Evolutionary conservation across 2,329 filamentous ascomycete genomes (phyloP), one percentile per base, ranked within the genome.

Genomic region (Fusarium sp.): DNA sequence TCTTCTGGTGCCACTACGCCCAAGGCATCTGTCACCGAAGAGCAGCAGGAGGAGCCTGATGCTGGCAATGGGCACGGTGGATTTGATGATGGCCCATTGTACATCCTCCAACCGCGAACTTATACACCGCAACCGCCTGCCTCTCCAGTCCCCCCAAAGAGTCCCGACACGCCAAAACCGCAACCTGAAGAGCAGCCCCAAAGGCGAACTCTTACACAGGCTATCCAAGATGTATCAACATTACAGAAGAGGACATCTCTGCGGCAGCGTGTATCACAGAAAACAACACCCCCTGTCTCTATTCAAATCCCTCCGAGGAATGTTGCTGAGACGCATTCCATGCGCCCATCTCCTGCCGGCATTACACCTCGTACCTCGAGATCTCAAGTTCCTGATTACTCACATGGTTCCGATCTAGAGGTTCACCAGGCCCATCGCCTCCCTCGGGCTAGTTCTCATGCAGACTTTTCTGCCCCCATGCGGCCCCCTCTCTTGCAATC

Each of bases 31-130:
- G 34, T 66, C 30, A 50, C 34, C 1, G 56, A 50, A 9, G 70
- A 62, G 12, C 10, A 47, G 16, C 40, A 60, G 18, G 65, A 65
- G 23, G 62, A 63, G 13, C 47, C 65, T 2, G 65, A 75, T 8
- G 58, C 62, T 44, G 65, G 51, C 15, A 66, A 72, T 31, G 18
- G 61, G 13, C 43, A 66, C 18, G 28, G 61, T 8, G 61, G 56
- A 3, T 46, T 75, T 28, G 59, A 72, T 7, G 81, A 86, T 40
- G 81, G 81, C 10, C 77, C 82, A 0, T 72, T 89, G 1, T 89
- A 84, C 62, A 81, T 90, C 23, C 79, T 90, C 6, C 87, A 90
- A 66, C 88, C 88, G 12, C 81, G 84, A 36, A 89, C 87, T 0
- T 90, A 90, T 70, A 89, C 86, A 1, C 88, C 88, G 0, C 80